Conservation (phyloP, 2,329 filamentous ascomycete genomes). For the Hypoxylon sp. region DNA sequence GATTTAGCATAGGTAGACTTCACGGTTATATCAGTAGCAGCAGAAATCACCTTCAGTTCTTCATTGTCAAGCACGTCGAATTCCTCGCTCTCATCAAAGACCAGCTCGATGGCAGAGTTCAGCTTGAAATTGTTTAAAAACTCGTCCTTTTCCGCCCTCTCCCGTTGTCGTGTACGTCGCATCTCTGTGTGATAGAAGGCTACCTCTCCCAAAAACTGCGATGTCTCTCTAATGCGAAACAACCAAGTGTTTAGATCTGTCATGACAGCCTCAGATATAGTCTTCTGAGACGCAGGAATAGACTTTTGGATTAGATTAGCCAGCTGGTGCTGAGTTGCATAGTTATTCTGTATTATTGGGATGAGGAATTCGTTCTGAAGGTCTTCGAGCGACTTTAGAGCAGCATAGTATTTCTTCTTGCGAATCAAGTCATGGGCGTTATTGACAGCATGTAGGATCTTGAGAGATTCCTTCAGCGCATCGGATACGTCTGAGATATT, state of each 20-base stretch:
- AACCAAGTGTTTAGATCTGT: slow-evolving; percentile 97
- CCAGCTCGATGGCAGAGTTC: slow-evolving; percentile 95
- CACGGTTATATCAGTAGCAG: background rate
- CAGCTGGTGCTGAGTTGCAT: slow-evolving; percentile 93
- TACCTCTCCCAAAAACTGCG: slow-evolving; percentile 94
- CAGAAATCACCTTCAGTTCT: slow-evolving; percentile 72
- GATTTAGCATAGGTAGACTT: slow-evolving; percentile 16
- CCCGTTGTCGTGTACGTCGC: slow-evolving; percentile 83
- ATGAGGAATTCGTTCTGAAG: slow-evolving; percentile 93
- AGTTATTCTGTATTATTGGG: slow-evolving; percentile 79
- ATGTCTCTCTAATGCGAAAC: slow-evolving; percentile 93
- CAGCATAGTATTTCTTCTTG: slow-evolving; percentile 96
- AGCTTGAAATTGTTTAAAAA: slow-evolving; percentile 88
- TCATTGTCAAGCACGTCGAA: slow-evolving; percentile 97
- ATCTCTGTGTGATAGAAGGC: slow-evolving; percentile 97
- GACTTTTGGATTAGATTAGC: slow-evolving; percentile 97
- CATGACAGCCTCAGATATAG: slow-evolving; percentile 97
- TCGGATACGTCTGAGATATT: slow-evolving; percentile 95
- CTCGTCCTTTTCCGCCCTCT: slow-evolving; percentile 80
- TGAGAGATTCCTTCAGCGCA: slow-evolving; percentile 89
- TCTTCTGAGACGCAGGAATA: slow-evolving; percentile 90
- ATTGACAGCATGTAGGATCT: slow-evolving; percentile 92
- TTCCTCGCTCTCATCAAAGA: slow-evolving; percentile 94
- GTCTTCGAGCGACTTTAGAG: slow-evolving; percentile 92
- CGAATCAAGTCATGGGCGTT: slow-evolving; percentile 91